phyloP scores from a whole-genome alignment of 2,329 filamentous ascomycete genomes.

The Fonsecaea nubica region DNA sequence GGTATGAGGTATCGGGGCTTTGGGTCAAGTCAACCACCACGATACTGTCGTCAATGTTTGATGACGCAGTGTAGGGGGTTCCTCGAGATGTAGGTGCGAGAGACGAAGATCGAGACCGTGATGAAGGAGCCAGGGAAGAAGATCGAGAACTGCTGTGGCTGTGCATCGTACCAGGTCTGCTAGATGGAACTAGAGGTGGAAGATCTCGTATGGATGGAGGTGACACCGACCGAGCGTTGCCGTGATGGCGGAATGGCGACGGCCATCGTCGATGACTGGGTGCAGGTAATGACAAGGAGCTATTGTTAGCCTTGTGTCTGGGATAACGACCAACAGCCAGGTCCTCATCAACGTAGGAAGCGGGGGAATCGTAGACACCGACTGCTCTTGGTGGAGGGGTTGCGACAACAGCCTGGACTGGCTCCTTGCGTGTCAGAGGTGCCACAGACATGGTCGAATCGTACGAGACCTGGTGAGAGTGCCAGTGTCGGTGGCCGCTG shows the following conservation, averaged over 20 bases:
- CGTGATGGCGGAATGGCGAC: slow-evolving; percentile 46
- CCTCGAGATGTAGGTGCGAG: slow-evolving; percentile 49
- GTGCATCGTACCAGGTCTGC: slow-evolving; percentile 49
- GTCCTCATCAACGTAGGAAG: slow-evolving; percentile 43
- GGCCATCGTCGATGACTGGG: slow-evolving; percentile 47
- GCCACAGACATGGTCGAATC: slow-evolving; percentile 34
- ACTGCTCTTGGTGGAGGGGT: slow-evolving; percentile 35
- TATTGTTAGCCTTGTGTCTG: slow-evolving; percentile 37
- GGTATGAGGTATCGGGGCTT: slow-evolving; percentile 41
- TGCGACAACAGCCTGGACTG: slow-evolving; percentile 27
- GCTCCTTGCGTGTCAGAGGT: slow-evolving; percentile 28
- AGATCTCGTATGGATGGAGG: slow-evolving; percentile 55
- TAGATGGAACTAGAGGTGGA: slow-evolving; percentile 50
- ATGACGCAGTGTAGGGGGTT: slow-evolving; percentile 52
- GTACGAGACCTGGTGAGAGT: slow-evolving; percentile 43
- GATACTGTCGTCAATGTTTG: slow-evolving; percentile 42
- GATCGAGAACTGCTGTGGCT: slow-evolving; percentile 52
- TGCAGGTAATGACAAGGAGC: slow-evolving; percentile 36
- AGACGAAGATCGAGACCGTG: slow-evolving; percentile 50
- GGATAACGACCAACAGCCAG: slow-evolving; percentile 43
- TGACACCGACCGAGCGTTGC: slow-evolving; percentile 48
- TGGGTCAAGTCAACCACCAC: slow-evolving; percentile 37
- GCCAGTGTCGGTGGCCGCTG: slow-evolving; percentile 44
- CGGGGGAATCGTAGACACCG: slow-evolving; percentile 44
- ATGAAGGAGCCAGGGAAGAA: slow-evolving; percentile 53